Percentiles rank a stretch among this genome's conserved stretches.
These are phyloP conservation scores for Collariella sp. DNA, from an alignment of 495 filamentous ascomycete genomes.

Conservation along the genomic window DNA sequence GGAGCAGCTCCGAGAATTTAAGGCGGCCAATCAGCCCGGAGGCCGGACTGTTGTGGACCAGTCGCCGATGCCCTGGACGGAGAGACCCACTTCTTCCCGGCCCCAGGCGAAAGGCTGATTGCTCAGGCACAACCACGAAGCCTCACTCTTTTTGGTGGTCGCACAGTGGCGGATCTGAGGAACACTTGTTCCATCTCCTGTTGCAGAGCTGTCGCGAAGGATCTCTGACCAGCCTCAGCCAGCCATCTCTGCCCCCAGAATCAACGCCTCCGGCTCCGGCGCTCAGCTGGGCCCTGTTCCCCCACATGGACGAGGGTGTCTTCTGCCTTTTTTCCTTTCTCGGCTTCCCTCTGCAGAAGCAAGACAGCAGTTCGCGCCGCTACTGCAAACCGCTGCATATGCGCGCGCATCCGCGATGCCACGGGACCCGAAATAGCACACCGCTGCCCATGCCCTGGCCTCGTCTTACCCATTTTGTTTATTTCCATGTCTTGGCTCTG, in stretches of 20 bases:
- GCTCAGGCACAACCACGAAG: not conserved
- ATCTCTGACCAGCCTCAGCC: not conserved
- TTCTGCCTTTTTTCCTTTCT: too few species aligned
- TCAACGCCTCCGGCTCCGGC: too few species aligned
- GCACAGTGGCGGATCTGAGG: not conserved
- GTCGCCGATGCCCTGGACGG: not conserved
- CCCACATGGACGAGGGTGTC: too few species aligned
- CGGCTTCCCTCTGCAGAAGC: too few species aligned
- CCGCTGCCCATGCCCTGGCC: not conserved
- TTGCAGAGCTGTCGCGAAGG: too few species aligned
- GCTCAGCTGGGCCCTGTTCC: too few species aligned
- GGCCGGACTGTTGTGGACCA: not conserved
- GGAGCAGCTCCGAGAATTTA: constrained; percentile 2
- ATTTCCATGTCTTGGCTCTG: not conserved
- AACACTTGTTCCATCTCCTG: not conserved
- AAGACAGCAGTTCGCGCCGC: not conserved
- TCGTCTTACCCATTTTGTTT: not conserved
- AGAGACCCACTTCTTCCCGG: not conserved
- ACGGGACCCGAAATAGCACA: not conserved
- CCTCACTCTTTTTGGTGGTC: not conserved
- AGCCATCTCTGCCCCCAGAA: too few species aligned
- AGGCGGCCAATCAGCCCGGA: constrained; percentile 4
- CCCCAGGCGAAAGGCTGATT: not conserved
- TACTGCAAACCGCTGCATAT: constrained; percentile 1
- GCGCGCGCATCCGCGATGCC: not conserved